A percentile compares a stretch with the other conserved stretches of the same genome.
These are phyloP conservation scores for Microsporum canis DNA, from an alignment of 2,329 filamentous ascomycete species.

Conservation along the genomic window DNA sequence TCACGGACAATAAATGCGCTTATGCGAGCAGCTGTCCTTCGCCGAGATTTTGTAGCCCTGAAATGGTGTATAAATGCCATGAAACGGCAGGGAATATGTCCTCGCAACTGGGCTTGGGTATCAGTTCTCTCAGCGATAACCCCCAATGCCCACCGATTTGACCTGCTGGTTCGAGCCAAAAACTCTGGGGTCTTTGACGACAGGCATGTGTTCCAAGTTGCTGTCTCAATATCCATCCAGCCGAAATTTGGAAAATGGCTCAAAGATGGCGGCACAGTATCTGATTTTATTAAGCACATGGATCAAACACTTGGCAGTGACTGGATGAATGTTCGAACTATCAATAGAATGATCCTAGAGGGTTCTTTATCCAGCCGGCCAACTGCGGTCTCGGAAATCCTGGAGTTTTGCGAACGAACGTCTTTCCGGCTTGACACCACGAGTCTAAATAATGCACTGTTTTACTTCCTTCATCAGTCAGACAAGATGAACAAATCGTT, in stretches of 20 bases:
- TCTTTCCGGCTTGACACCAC: slow-evolving; percentile 20
- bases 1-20: slow-evolving; percentile 38
- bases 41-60: slow-evolving; percentile 31
- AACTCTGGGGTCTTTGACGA: neutral
- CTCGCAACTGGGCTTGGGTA: slow-evolving; percentile 35
- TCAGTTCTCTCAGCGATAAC: slow-evolving; percentile 24
- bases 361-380: slow-evolving; percentile 20
- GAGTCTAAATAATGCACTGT: slow-evolving; percentile 23
- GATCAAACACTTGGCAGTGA: slow-evolving; percentile 21
- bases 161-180: slow-evolving; percentile 2
- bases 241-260: slow-evolving; percentile 26
- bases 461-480: slow-evolving; percentile 18
- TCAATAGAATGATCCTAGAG: slow-evolving; percentile 30
- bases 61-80: slow-evolving; percentile 30
- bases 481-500: slow-evolving; percentile 1
- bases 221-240: slow-evolving; percentile 20
- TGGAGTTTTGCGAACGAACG: slow-evolving; percentile 23
- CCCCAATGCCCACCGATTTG: neutral
- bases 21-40: slow-evolving; percentile 27
- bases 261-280: slow-evolving; percentile 23
- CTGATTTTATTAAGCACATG: slow-evolving; percentile 30
- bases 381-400: slow-evolving; percentile 20
- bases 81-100: slow-evolving; percentile 26
- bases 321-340: slow-evolving; percentile 28
- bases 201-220: neutral